phyloP scores from a whole-genome alignment of 257 asterid genomes.

The Fraxinus excelsior region DNA sequence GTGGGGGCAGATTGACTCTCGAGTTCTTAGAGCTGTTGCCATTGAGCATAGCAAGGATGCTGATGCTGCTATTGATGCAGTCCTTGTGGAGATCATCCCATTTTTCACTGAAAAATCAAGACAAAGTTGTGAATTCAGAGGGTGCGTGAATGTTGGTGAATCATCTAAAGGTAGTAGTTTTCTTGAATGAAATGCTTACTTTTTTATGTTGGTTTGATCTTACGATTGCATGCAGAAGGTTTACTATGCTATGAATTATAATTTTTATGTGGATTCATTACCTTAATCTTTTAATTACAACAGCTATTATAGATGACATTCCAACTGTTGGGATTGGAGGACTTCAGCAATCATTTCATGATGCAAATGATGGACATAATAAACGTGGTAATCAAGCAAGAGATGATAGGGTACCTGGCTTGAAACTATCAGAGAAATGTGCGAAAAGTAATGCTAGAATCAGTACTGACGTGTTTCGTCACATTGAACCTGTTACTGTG shows the following conservation, averaged over 20 bases:
- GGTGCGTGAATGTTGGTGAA: constrained; percentile 19
- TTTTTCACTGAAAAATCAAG: constrained; percentile 41
- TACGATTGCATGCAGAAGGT: constrained; percentile 4
- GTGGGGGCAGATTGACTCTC: constrained; percentile 62
- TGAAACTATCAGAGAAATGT: constrained; percentile 17
- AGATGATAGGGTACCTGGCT: constrained; percentile 23
- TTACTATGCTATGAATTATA: constrained; percentile 2
- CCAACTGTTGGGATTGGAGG: constrained; percentile 19
- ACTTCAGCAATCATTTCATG: constrained; percentile 25
- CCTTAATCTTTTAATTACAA: constrained; percentile 10
- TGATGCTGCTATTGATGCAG: constrained; percentile 66
- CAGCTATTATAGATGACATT: constrained; percentile 23
- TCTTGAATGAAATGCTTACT: neutral
- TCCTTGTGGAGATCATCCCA: constrained; percentile 72
- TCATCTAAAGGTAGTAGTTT: constrained; percentile 41
- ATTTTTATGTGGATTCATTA: constrained; percentile 4
- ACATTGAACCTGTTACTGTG: constrained; percentile 30
- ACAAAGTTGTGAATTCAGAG: constrained; percentile 32
- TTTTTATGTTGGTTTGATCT: constrained; percentile 15
- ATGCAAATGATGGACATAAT: constrained; percentile 34
- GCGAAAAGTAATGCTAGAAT: constrained; percentile 14
- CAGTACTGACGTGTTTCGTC: constrained; percentile 22
- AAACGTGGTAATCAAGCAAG: constrained; percentile 29
- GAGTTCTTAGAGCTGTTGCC: constrained; percentile 81
- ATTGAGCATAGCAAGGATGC: constrained; percentile 72